Conservation (phyloP, 1,284 basidiomycete species). For the Puccinia triticina region DNA sequence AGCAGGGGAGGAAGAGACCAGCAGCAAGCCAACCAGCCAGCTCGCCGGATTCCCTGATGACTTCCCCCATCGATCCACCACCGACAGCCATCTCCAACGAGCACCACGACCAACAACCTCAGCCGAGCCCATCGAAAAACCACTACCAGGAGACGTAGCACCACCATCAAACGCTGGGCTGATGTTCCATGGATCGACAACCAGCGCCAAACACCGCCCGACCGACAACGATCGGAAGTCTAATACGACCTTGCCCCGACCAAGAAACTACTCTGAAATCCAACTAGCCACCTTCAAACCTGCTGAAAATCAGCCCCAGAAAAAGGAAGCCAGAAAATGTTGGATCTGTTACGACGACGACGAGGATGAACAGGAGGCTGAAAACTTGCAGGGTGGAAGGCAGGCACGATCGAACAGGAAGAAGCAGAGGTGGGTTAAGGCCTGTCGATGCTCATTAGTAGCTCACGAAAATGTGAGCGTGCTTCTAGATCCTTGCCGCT, state of each 20-base stretch:
- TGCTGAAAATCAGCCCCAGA: not conserved
- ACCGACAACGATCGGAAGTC: not conserved
- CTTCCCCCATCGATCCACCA: slow-evolving; percentile 13
- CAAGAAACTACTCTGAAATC: slow-evolving; percentile 2
- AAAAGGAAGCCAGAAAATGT: slow-evolving; percentile 26
- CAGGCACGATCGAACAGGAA: not conserved
- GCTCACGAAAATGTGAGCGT: slow-evolving; percentile 40
- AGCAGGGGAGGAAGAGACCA: not conserved
- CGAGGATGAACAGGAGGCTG: not conserved
- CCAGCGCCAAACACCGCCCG: not conserved
- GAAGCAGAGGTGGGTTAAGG: slow-evolving; percentile 31
- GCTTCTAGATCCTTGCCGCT: not conserved
- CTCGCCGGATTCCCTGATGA: slow-evolving; percentile 9
- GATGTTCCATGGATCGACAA: slow-evolving; percentile 12
- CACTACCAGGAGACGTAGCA: not conserved
- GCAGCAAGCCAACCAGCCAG: not conserved
- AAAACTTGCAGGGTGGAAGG: not conserved
- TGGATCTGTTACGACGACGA: slow-evolving; percentile 51
- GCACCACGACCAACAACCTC: not conserved
- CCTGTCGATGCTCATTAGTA: slow-evolving; percentile 46
- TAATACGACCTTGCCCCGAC: not conserved
- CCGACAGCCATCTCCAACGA: not conserved
- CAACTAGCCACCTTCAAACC: slow-evolving; percentile 6
- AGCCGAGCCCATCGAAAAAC: not conserved
- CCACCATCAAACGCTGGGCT: not conserved